phyloP scores from a whole-genome alignment of 176 grass and related monocot genomes.

The Bolboschoenus planiculmis region DNA sequence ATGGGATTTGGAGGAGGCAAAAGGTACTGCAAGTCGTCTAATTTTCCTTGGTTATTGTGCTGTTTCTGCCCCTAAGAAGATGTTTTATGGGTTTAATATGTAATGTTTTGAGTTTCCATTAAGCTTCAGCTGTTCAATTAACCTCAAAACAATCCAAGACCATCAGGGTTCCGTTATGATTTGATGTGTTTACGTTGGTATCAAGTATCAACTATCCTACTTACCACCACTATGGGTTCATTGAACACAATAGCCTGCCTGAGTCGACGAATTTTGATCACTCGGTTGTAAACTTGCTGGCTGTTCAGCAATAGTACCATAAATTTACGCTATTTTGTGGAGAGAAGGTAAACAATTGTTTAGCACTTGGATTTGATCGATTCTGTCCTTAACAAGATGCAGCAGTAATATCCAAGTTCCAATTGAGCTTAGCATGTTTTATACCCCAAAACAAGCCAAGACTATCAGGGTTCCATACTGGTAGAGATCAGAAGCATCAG shows the following conservation, averaged over 20 bases:
- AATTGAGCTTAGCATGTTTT: not conserved
- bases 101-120: not conserved
- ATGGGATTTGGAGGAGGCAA: slow-evolving; percentile 80
- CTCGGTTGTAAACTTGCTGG: slow-evolving; percentile 54
- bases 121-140: not conserved
- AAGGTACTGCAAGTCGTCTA: slow-evolving; percentile 34
- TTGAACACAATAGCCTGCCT: slow-evolving; percentile 49
- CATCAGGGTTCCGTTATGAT: not conserved
- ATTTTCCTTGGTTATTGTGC: not conserved
- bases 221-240: not conserved
- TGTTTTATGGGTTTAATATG: not conserved
- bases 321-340: slow-evolving; percentile 70
- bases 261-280: slow-evolving; percentile 70
- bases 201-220: not conserved
- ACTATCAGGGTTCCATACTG: not conserved
- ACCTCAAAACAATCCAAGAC: not conserved
- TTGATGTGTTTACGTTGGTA: not conserved
- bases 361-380: not conserved
- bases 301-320: slow-evolving; percentile 55
- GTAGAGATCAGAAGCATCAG: not conserved
- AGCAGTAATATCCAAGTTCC: not conserved
- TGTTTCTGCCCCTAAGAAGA: not conserved
- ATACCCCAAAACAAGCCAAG: not conserved
- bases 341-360: slow-evolving; percentile 32
- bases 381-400: not conserved